Evolutionary conservation across 768 basidiomycete species (phyloP).

Genomic region (Mrakia gelida): DNA sequence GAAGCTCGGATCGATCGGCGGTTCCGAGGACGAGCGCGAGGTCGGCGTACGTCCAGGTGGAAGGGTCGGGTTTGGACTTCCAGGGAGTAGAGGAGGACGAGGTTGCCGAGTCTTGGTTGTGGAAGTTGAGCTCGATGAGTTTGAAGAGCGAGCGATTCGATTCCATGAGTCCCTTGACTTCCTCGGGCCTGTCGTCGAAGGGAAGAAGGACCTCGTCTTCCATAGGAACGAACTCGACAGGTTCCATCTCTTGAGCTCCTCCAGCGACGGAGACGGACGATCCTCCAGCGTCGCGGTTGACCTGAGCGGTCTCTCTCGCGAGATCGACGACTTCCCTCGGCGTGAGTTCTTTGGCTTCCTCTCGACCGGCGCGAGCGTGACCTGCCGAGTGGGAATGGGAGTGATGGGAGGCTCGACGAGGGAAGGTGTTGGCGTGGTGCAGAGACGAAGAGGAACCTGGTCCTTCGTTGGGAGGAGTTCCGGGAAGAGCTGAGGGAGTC

Average conservation of each 20-base stretch:
- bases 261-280: constrained; percentile 1
- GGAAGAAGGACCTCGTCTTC: constrained; percentile 29
- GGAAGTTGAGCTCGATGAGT: constrained; percentile 27
- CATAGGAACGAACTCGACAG: constrained; percentile 29
- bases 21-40: background rate
- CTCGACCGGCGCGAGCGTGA: constrained; percentile 3
- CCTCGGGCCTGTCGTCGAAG: constrained; percentile 25
- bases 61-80: background rate
- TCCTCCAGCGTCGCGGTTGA: background rate
- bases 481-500: background rate
- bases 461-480: background rate
- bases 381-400: background rate
- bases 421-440: background rate
- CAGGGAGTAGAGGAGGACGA: background rate
- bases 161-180: constrained; percentile 23
- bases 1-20: background rate
- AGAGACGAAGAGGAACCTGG: background rate
- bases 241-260: constrained; percentile 28
- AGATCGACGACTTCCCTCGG: constrained; percentile 30
- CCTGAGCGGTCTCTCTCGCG: constrained; percentile 26
- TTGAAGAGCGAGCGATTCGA: constrained; percentile 27
- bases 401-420: background rate
- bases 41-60: constrained; percentile 22
- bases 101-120: background rate
- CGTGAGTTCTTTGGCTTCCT: constrained; percentile 20